phyloP scores from a whole-genome alignment of 345 rosid species.

The Mangifera indica region DNA sequence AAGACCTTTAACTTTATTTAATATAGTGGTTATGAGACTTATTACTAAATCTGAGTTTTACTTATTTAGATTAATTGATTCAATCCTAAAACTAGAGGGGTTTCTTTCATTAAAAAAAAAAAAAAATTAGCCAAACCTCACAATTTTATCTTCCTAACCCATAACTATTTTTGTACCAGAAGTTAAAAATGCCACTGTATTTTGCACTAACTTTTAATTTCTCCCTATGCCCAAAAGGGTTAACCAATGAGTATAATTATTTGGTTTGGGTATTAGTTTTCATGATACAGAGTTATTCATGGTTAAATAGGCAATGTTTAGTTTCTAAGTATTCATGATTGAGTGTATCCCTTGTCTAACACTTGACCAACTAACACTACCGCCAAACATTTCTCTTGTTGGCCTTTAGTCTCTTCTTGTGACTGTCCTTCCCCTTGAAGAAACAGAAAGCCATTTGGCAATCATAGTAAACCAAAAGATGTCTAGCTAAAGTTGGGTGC shows the following conservation, averaged over 20 bases:
- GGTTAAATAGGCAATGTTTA: conserved; percentile 15
- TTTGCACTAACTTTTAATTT: background rate
- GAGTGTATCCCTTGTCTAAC: conserved; percentile 41
- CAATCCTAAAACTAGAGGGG: too few relatives aligned
- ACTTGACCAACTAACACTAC: conserved; percentile 49
- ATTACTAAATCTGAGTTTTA: too few relatives aligned
- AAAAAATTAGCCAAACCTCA: too few relatives aligned
- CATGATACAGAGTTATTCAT: conserved; percentile 6
- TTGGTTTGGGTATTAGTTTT: background rate
- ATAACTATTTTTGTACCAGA: background rate
- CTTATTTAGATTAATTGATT: too few relatives aligned
- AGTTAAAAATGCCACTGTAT: background rate
- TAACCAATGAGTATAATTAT: background rate
- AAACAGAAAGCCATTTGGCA: conserved; percentile 44
- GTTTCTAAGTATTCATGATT: conserved; percentile 27
- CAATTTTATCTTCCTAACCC: background rate
- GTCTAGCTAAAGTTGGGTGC: conserved; percentile 26
- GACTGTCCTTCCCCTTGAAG: conserved; percentile 48
- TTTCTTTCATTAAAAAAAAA: too few relatives aligned
- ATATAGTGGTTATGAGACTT: too few relatives aligned
- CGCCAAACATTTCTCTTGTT: conserved; percentile 30
- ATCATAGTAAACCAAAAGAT: conserved; percentile 30
- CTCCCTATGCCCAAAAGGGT: background rate
- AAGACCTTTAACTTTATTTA: too few relatives aligned
- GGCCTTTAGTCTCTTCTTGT: conserved; percentile 1